These are phyloP conservation scores for Elaeagnus macrophylla DNA, from an alignment of 306 rosid genomes.

Conservation along the genomic window DNA sequence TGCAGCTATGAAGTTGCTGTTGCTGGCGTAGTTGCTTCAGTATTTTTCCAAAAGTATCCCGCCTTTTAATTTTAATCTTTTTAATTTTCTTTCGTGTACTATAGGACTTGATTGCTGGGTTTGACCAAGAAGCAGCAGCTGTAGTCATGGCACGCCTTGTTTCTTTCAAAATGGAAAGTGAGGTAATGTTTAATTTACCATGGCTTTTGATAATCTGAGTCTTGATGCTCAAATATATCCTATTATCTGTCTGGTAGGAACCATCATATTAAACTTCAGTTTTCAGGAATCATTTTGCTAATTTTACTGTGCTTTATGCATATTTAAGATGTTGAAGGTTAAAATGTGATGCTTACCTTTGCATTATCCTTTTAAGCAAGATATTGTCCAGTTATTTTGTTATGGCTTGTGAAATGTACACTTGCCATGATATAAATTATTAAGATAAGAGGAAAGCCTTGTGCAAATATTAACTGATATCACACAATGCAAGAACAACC, in stretches of 20 bases:
- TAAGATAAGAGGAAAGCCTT: no score
- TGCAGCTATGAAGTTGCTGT: not conserved
- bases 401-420: no score
- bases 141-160: conserved; percentile 95
- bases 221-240: conserved; percentile 2
- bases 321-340: no score
- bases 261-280: not conserved
- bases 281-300: not conserved
- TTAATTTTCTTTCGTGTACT: conserved; percentile 9
- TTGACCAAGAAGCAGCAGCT: conserved; percentile 99
- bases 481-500: no score
- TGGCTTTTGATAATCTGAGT: conserved; percentile 4
- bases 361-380: no score
- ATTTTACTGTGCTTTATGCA: no score
- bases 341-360: no score
- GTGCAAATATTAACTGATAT: no score
- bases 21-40: not conserved
- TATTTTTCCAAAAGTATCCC: conserved; percentile 1
- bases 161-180: conserved; percentile 95
- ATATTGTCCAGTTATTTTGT: no score
- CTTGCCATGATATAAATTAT: no score
- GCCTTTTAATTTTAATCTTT: not conserved
- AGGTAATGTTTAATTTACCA: conserved; percentile 39
- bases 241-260: not conserved
- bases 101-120: conserved; percentile 93